Evolutionary conservation across 2,329 filamentous ascomycete genomes (phyloP).

Genomic region (Aspergillus caelatus): DNA sequence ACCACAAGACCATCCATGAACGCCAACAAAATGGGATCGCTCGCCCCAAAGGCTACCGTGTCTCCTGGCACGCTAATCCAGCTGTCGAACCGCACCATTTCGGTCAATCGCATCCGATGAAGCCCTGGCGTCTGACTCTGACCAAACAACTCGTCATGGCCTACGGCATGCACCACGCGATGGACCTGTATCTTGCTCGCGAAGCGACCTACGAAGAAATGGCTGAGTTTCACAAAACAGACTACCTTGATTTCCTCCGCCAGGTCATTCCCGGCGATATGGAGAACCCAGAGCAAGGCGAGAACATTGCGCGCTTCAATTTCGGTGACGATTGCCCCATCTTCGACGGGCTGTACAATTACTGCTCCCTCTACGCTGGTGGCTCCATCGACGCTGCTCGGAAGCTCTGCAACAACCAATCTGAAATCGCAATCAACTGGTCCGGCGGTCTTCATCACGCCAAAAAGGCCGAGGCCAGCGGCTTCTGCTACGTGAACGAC

Average conservation of each 20-base stretch:
- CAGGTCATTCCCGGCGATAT: conserved; percentile 72
- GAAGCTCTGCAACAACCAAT: conserved; percentile 82
- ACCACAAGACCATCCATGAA: conserved; percentile 56
- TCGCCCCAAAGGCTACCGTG: conserved; percentile 80
- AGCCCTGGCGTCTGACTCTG: conserved; percentile 93
- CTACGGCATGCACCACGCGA: conserved; percentile 93
- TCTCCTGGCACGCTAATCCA: conserved; percentile 94
- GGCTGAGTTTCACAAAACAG: conserved; percentile 79
- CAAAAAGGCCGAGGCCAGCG: conserved; percentile 89
- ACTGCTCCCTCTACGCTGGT: conserved; percentile 90
- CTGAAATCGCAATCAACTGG: conserved; percentile 97
- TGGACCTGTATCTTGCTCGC: conserved; percentile 89
- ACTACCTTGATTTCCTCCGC: conserved; percentile 88
- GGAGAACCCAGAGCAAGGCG: conserved; percentile 63
- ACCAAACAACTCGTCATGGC: conserved; percentile 93
- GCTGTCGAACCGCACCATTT: conserved; percentile 97
- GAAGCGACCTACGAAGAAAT: conserved; percentile 87
- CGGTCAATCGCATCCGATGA: conserved; percentile 96
- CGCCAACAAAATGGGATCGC: conserved; percentile 69
- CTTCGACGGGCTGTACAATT: conserved; percentile 93
- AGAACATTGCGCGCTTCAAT: conserved; percentile 70
- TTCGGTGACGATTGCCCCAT: conserved; percentile 93
- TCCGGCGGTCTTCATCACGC: conserved; percentile 95
- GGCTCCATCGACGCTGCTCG: conserved; percentile 88
- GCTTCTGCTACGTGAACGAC: conserved; percentile 99